Evolutionary conservation across 2,329 filamentous ascomycete species (phyloP).

Genomic region (Trichoderma sp.): DNA sequence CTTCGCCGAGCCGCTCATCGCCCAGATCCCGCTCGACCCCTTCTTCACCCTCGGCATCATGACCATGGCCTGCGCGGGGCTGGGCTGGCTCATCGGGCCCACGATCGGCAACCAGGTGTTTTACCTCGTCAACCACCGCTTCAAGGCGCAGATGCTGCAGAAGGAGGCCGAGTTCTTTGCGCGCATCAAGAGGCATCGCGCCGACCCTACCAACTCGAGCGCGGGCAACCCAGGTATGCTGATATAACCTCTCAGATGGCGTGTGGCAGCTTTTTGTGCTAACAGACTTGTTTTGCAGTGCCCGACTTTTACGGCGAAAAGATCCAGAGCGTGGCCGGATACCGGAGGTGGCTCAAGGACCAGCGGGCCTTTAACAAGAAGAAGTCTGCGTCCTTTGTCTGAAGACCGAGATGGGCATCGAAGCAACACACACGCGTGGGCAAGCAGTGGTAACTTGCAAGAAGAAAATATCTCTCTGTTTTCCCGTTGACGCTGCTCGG

Average conservation of each 20-base stretch:
- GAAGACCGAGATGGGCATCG: constrained; percentile 32
- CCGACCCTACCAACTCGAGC: constrained; percentile 86
- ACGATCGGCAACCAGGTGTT: constrained; percentile 80
- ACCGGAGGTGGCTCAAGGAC: constrained; percentile 95
- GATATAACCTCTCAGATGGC: background rate
- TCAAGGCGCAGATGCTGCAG: constrained; percentile 72
- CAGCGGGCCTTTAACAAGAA: constrained; percentile 97
- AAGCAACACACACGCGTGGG: background rate
- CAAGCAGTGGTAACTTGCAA: constrained; percentile 1
- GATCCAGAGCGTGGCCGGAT: constrained; percentile 88
- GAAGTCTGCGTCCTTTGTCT: constrained; percentile 71
- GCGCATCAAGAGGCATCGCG: constrained; percentile 86
- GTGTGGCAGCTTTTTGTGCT: background rate
- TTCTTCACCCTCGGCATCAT: constrained; percentile 82
- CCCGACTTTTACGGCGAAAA: constrained; percentile 99
- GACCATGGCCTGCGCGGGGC: constrained; percentile 73
- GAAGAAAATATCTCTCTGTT: constrained; percentile 2
- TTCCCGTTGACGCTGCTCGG: constrained; percentile 6
- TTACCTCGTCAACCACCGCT: constrained; percentile 71
- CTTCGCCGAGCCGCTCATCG: constrained; percentile 70
- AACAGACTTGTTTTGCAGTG: constrained; percentile 49
- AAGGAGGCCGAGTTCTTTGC: constrained; percentile 96
- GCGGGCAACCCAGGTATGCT: constrained; percentile 75
- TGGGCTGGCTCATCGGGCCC: constrained; percentile 87
- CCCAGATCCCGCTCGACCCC: constrained; percentile 81